Percentiles rank a stretch among this genome's conserved stretches.
Evolutionary conservation across 1,139 yeast genomes (phyloP).

Genomic region (Schwanniomyces etchellsii): DNA sequence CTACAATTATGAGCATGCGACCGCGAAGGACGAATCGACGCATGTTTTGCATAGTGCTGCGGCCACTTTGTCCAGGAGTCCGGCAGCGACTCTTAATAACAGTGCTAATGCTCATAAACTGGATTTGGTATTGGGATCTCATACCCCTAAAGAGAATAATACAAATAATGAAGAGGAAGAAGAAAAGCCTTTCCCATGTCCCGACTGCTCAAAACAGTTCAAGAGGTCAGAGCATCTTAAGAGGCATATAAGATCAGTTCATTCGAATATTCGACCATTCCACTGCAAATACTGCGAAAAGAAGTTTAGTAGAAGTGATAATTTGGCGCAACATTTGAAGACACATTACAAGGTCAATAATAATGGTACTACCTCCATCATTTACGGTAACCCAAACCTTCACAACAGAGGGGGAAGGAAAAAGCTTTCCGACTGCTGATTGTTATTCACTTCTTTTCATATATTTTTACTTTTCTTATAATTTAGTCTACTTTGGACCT

Average conservation of each 20-base stretch:
- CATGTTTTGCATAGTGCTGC: background rate
- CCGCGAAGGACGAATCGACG: background rate
- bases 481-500: too few relatives aligned
- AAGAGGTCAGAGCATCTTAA: conserved; percentile 46
- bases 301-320: conserved; percentile 43
- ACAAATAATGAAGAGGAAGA: conserved; percentile 12
- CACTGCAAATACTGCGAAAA: conserved; percentile 46
- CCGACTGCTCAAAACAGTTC: conserved; percentile 41
- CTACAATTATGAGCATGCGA: conserved; percentile 3
- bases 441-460: too few relatives aligned
- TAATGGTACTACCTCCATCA: conserved; percentile 31
- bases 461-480: too few relatives aligned
- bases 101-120: background rate
- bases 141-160: background rate
- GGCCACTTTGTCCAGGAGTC: background rate
- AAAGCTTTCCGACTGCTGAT: conserved; percentile 4
- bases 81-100: background rate
- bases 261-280: conserved; percentile 43
- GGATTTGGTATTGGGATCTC: background rate
- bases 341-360: conserved; percentile 38
- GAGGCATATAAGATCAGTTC: conserved; percentile 44
- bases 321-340: conserved; percentile 45
- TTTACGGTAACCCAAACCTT: conserved; percentile 33
- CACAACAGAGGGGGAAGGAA: conserved; percentile 16
- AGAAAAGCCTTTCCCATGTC: conserved; percentile 40